These are phyloP conservation scores for Alternaria novae-zelandiae DNA, from an alignment of 2,329 filamentous ascomycete species.

Conservation along the genomic window DNA sequence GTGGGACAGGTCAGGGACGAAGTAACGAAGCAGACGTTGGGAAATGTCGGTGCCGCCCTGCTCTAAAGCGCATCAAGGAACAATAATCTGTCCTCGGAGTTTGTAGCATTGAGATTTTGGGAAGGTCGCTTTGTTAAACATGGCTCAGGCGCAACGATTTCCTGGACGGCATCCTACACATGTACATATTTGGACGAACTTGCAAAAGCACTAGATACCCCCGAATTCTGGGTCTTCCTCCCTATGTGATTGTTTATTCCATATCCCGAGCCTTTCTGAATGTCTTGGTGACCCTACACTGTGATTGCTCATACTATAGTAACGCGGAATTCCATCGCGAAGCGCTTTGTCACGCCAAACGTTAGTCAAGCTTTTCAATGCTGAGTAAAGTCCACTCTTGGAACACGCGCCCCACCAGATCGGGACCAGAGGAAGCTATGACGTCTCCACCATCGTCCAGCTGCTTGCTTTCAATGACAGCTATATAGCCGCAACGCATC, in stretches of 20 bases:
- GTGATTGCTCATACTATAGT: neutral
- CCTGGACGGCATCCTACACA: neutral
- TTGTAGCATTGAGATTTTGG: neutral
- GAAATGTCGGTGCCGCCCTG: constrained; percentile 38
- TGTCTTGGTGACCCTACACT: neutral
- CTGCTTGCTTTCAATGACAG: constrained; percentile 26
- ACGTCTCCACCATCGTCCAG: constrained; percentile 19
- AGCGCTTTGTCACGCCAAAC: neutral
- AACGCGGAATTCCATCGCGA: constrained; percentile 1
- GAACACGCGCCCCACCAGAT: constrained; percentile 15
- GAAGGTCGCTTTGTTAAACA: neutral
- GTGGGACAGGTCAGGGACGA: constrained; percentile 57
- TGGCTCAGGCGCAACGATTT: neutral
- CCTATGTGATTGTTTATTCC: neutral
- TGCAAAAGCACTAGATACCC: constrained; percentile 22
- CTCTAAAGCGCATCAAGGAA: constrained; percentile 19
- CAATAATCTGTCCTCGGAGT: neutral
- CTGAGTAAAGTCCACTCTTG: constrained; percentile 30
- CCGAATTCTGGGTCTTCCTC: neutral
- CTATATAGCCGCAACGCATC: constrained; percentile 21
- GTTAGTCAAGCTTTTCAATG: constrained; percentile 40
- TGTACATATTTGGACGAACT: neutral
- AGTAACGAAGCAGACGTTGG: constrained; percentile 53
- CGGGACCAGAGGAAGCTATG: constrained; percentile 23
- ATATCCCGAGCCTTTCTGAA: neutral